phyloP scores from a whole-genome alignment of 805 yeast genomes.

The Candida dendrica region DNA sequence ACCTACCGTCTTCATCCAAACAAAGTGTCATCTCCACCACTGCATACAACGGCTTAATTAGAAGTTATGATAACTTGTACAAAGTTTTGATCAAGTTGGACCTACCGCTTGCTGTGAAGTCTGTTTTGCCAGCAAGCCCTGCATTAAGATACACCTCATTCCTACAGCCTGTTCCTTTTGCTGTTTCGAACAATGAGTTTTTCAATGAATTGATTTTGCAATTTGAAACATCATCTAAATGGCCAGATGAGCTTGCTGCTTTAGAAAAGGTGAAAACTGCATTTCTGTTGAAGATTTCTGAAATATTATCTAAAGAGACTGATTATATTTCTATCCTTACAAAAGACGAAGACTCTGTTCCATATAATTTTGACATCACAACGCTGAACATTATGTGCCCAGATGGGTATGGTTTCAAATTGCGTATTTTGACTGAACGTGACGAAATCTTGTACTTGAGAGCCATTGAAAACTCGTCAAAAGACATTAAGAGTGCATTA shows the following conservation, averaged over 20 bases:
- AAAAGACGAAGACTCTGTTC: constrained; percentile 55
- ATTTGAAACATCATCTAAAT: constrained; percentile 81
- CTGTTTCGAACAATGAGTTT: constrained; percentile 66
- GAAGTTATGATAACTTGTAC: constrained; percentile 52
- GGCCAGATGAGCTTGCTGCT: constrained; percentile 92
- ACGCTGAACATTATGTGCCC: constrained; percentile 68
- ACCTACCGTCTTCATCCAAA: constrained; percentile 47
- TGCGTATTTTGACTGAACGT: constrained; percentile 74
- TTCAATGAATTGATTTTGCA: constrained; percentile 77
- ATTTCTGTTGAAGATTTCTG: constrained; percentile 65
- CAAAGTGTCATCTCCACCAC: constrained; percentile 40
- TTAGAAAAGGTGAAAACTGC: constrained; percentile 89
- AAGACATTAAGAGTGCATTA: constrained; percentile 48
- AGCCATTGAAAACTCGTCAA: constrained; percentile 60
- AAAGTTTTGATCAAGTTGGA: constrained; percentile 41
- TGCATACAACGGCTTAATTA: constrained; percentile 35
- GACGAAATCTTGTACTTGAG: constrained; percentile 71
- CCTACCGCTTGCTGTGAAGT: constrained; percentile 65
- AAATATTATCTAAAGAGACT: constrained; percentile 37
- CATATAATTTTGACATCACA: constrained; percentile 53
- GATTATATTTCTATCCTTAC: constrained; percentile 53
- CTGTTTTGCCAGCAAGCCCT: constrained; percentile 69
- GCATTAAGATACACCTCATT: constrained; percentile 70
- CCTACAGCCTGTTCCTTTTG: constrained; percentile 77
- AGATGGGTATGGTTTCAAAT: constrained; percentile 81